Conservation (phyloP, 202 grass and related monocot genomes). For the Bolboschoenoplectus hybrid region DNA sequence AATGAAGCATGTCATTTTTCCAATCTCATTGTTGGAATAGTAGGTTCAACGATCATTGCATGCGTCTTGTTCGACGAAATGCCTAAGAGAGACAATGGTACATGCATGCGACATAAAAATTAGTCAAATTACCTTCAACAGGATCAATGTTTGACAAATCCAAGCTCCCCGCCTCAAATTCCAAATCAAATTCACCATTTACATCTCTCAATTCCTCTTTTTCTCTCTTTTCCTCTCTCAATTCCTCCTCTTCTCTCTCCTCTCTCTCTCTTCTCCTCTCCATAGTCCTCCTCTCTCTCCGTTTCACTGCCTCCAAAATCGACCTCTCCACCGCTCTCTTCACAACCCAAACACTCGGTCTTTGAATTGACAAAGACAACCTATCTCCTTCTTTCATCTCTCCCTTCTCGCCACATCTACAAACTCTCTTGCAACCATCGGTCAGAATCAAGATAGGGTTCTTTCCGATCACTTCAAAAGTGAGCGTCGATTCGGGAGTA, state of each 20-base stretch:
- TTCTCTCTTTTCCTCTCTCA: slow-evolving; percentile 14
- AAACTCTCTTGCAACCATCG: slow-evolving; percentile 29
- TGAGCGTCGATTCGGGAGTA: slow-evolving; percentile 30
- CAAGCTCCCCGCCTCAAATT: slow-evolving; percentile 40
- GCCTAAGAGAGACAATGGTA: not conserved
- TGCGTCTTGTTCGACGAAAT: not conserved
- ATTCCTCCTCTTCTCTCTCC: slow-evolving; percentile 33
- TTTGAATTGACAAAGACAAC: slow-evolving; percentile 58
- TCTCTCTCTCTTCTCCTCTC: slow-evolving; percentile 55
- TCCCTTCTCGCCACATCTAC: slow-evolving; percentile 54
- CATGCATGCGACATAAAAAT: not conserved
- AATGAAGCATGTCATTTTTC: not conserved
- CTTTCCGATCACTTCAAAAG: slow-evolving; percentile 69
- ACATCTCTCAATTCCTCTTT: slow-evolving; percentile 26
- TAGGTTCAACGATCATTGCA: not conserved
- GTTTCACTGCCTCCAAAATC: slow-evolving; percentile 69
- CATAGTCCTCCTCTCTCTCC: slow-evolving; percentile 66
- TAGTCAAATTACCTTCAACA: slow-evolving; percentile 58
- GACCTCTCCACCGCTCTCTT: slow-evolving; percentile 48
- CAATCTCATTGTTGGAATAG: not conserved
- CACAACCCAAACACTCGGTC: slow-evolving; percentile 59
- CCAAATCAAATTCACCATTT: slow-evolving; percentile 31
- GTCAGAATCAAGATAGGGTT: slow-evolving; percentile 60
- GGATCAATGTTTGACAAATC: slow-evolving; percentile 59
- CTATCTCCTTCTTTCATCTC: slow-evolving; percentile 56